phyloP scores from a whole-genome alignment of 2,329 filamentous ascomycete genomes.

The Calycina herbarum region DNA sequence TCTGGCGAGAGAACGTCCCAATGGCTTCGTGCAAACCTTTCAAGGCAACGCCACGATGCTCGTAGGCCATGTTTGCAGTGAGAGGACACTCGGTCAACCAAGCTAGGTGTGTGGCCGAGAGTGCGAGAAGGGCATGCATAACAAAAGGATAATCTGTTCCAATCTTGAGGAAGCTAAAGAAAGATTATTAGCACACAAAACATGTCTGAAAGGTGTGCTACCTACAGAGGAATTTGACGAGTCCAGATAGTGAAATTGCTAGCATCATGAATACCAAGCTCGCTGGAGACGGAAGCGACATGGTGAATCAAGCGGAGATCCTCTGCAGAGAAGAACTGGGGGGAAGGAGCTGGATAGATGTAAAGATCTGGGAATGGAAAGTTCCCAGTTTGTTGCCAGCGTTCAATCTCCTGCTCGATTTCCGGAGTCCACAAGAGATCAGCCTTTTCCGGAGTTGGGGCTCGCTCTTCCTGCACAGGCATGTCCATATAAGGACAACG shows the following conservation, averaged over 20 bases:
- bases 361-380: slow-evolving; percentile 84
- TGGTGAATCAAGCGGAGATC: slow-evolving; percentile 90
- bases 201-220: slow-evolving; percentile 28
- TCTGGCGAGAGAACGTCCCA: slow-evolving; percentile 77
- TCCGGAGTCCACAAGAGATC: slow-evolving; percentile 84
- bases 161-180: slow-evolving; percentile 72
- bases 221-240: slow-evolving; percentile 87
- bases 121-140: slow-evolving; percentile 88
- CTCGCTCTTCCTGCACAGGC: slow-evolving; percentile 64
- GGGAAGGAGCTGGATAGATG: slow-evolving; percentile 72
- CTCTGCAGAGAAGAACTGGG: slow-evolving; percentile 70
- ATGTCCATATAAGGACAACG: slow-evolving; percentile 97
- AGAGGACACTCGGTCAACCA: slow-evolving; percentile 84
- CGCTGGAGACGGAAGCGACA: slow-evolving; percentile 79
- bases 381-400: slow-evolving; percentile 80
- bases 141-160: slow-evolving; percentile 82
- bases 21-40: slow-evolving; percentile 89
- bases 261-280: slow-evolving; percentile 74
- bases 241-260: slow-evolving; percentile 91
- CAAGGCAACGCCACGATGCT: slow-evolving; percentile 82
- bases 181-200: slow-evolving; percentile 35
- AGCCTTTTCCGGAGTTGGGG: slow-evolving; percentile 61
- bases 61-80: slow-evolving; percentile 84
- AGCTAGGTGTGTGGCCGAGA: slow-evolving; percentile 92
- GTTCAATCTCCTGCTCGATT: slow-evolving; percentile 76